Percentiles rank a stretch among this genome's conserved stretches.
Evolutionary conservation across 805 yeast species (phyloP).

Genomic region (Wickerhamomyces rabaulensis): DNA sequence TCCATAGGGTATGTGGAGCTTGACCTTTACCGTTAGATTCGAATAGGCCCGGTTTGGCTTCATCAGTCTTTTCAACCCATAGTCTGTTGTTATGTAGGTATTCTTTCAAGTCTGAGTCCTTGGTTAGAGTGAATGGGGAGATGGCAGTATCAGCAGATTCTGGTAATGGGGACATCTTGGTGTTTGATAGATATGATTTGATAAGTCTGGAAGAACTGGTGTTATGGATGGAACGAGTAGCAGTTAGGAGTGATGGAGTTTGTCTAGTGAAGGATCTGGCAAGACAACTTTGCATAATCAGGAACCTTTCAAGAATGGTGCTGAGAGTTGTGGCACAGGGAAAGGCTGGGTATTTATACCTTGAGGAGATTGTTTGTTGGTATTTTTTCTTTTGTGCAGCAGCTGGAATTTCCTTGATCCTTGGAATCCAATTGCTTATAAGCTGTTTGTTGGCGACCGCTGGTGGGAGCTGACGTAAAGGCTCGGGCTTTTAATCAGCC

Average conservation of each 20-base stretch:
- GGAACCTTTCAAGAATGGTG: too few species aligned
- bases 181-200: not conserved
- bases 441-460: too few species aligned
- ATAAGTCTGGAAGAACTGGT: not conserved
- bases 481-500: not conserved
- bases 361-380: not conserved
- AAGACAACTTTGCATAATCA: not conserved
- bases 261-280: not conserved
- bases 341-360: not conserved
- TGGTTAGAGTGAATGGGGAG: slow-evolving; percentile 31
- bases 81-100: slow-evolving; percentile 42
- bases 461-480: not conserved
- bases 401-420: too few species aligned
- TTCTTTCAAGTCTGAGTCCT: slow-evolving; percentile 44
- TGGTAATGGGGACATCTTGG: not conserved
- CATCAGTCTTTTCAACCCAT: slow-evolving; percentile 35
- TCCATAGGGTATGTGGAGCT: slow-evolving; percentile 89
- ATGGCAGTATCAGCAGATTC: slow-evolving; percentile 3
- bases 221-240: not conserved
- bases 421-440: too few species aligned
- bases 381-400: too few species aligned
- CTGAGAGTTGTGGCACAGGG: not conserved
- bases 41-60: slow-evolving; percentile 20
- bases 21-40: slow-evolving; percentile 69
- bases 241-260: not conserved